Percentiles rank a stretch among this genome's conserved stretches.
Conservation (phyloP, 306 rosid species). For the Rubus parviflorus region DNA sequence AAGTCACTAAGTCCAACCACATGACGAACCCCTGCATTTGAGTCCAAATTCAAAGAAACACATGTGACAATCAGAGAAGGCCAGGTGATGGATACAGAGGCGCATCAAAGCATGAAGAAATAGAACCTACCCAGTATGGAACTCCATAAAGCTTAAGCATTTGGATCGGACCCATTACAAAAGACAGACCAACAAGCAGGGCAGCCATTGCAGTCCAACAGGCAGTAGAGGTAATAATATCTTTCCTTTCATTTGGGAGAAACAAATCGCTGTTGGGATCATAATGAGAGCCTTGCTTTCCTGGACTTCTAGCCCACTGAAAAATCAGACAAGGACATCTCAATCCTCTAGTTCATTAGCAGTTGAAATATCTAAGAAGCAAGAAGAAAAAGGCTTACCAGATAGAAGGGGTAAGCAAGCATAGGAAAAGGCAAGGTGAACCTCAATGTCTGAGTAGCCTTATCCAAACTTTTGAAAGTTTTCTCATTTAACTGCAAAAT, state of each 20-base stretch:
- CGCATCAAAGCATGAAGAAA: slow-evolving; percentile 8
- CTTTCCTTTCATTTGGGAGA: slow-evolving; percentile 66
- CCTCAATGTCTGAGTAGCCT: slow-evolving; percentile 48
- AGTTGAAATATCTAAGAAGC: background rate
- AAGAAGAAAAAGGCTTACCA: slow-evolving; percentile 52
- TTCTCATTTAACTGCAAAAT: slow-evolving; percentile 72
- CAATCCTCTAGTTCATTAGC: background rate
- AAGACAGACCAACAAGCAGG: slow-evolving; percentile 64
- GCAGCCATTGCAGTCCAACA: slow-evolving; percentile 94
- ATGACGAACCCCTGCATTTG: slow-evolving; percentile 64
- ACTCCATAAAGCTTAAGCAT: slow-evolving; percentile 80
- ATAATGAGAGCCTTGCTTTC: slow-evolving; percentile 90
- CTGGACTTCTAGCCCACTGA: slow-evolving; percentile 93
- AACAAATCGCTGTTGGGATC: slow-evolving; percentile 77
- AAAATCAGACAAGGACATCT: background rate
- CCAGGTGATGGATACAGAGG: background rate
- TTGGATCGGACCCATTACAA: slow-evolving; percentile 81
- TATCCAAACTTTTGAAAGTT: slow-evolving; percentile 56
- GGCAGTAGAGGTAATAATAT: slow-evolving; percentile 74
- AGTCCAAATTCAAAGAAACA: slow-evolving; percentile 22
- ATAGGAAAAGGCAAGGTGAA: slow-evolving; percentile 82
- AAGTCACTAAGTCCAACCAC: slow-evolving; percentile 96
- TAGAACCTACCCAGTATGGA: slow-evolving; percentile 68
- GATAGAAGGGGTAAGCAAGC: slow-evolving; percentile 92
- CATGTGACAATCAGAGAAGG: slow-evolving; percentile 13